These are phyloP conservation scores for Ophiostoma triangulosporum DNA, from an alignment of 2,329 filamentous ascomycete species.

Conservation along the genomic window DNA sequence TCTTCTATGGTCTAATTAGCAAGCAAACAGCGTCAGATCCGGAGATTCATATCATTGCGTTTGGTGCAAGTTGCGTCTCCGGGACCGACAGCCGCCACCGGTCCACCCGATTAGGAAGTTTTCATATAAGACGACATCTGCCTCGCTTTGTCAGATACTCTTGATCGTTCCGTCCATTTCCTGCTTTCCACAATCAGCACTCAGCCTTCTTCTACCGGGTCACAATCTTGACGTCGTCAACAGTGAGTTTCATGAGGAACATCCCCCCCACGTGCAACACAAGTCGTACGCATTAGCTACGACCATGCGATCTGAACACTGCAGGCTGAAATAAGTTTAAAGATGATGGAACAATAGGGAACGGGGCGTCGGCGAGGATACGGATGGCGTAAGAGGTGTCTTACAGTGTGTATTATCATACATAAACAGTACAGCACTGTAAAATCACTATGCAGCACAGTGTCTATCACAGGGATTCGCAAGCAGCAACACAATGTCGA, in stretches of 20 bases:
- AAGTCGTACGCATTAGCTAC: not conserved
- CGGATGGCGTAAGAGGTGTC: not conserved
- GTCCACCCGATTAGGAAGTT: constrained; percentile 3
- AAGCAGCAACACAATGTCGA: constrained; percentile 16
- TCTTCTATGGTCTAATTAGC: not conserved
- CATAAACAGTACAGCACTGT: not conserved
- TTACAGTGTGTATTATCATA: not conserved
- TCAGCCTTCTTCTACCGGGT: no score
- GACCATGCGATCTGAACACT: not conserved
- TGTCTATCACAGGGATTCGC: not conserved
- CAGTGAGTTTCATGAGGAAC: not conserved
- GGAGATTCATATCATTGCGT: not conserved
- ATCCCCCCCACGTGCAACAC: not conserved
- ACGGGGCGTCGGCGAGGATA: not conserved
- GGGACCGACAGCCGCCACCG: constrained; percentile 10
- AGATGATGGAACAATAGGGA: not conserved
- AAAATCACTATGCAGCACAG: not conserved
- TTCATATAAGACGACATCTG: not conserved
- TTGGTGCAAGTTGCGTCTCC: not conserved
- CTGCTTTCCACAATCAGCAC: not conserved
- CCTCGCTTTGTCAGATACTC: not conserved
- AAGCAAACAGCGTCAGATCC: not conserved
- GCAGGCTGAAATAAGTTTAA: not conserved
- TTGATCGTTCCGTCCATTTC: not conserved
- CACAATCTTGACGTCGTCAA: not conserved